Base-by-base conservation (phyloP, 1,139 yeast genomes). In the Zygosaccharomyces pseudobailii region DNA sequence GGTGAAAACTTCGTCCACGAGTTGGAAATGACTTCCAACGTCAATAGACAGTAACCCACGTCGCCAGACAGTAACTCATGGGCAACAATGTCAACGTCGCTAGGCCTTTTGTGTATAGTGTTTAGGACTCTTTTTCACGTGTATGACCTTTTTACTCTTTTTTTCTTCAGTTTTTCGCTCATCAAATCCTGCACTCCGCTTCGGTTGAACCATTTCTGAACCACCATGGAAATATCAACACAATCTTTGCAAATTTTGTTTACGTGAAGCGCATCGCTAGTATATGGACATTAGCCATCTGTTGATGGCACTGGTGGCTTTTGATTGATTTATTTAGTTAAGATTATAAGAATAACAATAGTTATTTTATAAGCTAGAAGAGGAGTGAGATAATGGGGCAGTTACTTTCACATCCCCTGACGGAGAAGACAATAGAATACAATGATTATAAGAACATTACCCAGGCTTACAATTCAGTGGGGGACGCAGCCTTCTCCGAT, bases 1-100 rank as follows among this genome's bases (percentile, higher is more conserved):
- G 98, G 98, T 45, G 96, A 89, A 66, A 85, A 84, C 59, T 92
- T 92, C 68, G 98, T 92, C 40, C 84, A 84, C 57, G 99, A 94
- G 67, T 72, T 92, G 50, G 75, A 73, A 56, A 82, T 76, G 39
- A 57, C 60, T 8, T 43, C 49, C 30, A 45, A 43, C 42, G 45
- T n/a, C n/a, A n/a, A n/a, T n/a, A n/a, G n/a, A n/a, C n/a, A n/a
- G n/a, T n/a, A n/a, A n/a, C n/a, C n/a, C n/a, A n/a, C n/a, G n/a
- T 38, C 13, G 33, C 10, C 17, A 38, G 41, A 38, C 41, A 13
- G 8, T 30, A n/a, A 6, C 33, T 2, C 33, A 4, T 3, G 19
- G 19, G 33, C 3, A 30, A 30, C 33, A 10, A 3, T 20, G 2
- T 7, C 30, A n/a, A 6, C 33, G 13, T 30, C 33, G 5, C 19